Percentiles rank a stretch among this genome's conserved stretches.
Evolutionary conservation across 1,284 basidiomycete genomes (phyloP).

Genomic region (Rhodotorula mucilaginosa): DNA sequence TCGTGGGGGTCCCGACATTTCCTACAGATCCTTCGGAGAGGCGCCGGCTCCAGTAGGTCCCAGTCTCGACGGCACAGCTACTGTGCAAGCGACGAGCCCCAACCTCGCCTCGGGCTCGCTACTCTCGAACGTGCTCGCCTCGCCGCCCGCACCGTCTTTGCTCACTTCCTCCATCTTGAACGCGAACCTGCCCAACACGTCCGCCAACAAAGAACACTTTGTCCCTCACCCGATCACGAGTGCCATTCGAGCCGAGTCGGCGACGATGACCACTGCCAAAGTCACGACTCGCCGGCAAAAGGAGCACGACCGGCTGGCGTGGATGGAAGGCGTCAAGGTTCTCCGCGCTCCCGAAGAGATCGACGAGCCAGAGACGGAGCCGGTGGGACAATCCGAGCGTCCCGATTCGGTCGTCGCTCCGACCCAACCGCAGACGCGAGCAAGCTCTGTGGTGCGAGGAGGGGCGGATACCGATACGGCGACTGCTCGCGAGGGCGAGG

Average conservation of each 20-base stretch:
- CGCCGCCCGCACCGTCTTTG: conserved; percentile 18
- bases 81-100: background rate
- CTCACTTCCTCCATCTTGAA: conserved; percentile 34
- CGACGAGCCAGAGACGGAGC: background rate
- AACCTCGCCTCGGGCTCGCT: conserved; percentile 16
- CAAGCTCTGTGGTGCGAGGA: conserved; percentile 33
- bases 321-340: conserved; percentile 45
- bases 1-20: conserved; percentile 41
- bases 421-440: conserved; percentile 12
- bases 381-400: background rate
- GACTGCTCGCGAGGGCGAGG: conserved; percentile 38
- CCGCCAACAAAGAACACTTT: conserved; percentile 13
- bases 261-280: conserved; percentile 37
- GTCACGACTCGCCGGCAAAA: conserved; percentile 31
- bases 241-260: conserved; percentile 1
- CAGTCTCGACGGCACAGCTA: conserved; percentile 4
- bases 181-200: conserved; percentile 6
- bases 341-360: conserved; percentile 20
- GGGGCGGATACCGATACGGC: conserved; percentile 32
- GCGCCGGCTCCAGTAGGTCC: conserved; percentile 23
- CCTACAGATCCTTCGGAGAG: conserved; percentile 35
- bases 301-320: conserved; percentile 41
- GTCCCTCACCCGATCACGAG: background rate
- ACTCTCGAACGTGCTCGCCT: conserved; percentile 25
- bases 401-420: background rate